Conservation (phyloP, 495 filamentous ascomycete genomes). For the Xylaria flabelliformis region DNA sequence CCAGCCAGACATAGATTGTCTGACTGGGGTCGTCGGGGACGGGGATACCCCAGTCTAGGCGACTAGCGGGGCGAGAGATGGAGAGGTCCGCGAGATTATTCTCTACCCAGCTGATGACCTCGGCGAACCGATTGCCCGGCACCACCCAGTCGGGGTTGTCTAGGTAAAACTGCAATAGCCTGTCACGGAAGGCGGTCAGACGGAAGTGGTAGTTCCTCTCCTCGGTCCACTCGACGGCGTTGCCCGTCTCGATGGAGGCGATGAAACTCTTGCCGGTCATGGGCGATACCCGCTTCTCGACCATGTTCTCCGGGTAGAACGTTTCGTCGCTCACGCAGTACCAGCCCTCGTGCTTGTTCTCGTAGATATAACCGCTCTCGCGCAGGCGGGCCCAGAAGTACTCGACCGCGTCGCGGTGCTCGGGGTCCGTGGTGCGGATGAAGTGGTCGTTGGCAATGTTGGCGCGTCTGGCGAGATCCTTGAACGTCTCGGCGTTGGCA, state of each 20-base stretch:
- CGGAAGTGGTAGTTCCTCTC: conserved; percentile 96
- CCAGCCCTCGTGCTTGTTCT: conserved; percentile 89
- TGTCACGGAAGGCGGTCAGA: conserved; percentile 77
- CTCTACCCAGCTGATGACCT: conserved; percentile 72
- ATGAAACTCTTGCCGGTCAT: conserved; percentile 80
- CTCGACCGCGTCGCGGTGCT: conserved; percentile 84
- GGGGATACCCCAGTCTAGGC: conserved; percentile 87
- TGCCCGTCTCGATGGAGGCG: conserved; percentile 86
- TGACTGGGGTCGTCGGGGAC: conserved; percentile 85
- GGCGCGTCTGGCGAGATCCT: conserved; percentile 71
- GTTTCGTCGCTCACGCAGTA: conserved; percentile 97
- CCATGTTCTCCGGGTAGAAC: conserved; percentile 80
- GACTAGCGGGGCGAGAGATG: conserved; percentile 79
- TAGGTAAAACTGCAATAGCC: conserved; percentile 78
- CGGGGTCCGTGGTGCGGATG: conserved; percentile 84
- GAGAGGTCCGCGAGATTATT: conserved; percentile 83
- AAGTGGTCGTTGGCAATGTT: conserved; percentile 80
- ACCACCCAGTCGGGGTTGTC: conserved; percentile 73
- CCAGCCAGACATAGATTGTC: conserved; percentile 98
- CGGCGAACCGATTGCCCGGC: conserved; percentile 67
- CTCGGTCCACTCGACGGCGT: conserved; percentile 92
- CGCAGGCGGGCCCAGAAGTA: conserved; percentile 85
- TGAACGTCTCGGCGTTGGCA: conserved; percentile 66
- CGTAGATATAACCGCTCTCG: conserved; percentile 82
- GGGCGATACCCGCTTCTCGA: conserved; percentile 77